These are phyloP conservation scores for Buxus sempervirens DNA, from an alignment of 164 flowering plant genomes.

Conservation along the genomic window DNA sequence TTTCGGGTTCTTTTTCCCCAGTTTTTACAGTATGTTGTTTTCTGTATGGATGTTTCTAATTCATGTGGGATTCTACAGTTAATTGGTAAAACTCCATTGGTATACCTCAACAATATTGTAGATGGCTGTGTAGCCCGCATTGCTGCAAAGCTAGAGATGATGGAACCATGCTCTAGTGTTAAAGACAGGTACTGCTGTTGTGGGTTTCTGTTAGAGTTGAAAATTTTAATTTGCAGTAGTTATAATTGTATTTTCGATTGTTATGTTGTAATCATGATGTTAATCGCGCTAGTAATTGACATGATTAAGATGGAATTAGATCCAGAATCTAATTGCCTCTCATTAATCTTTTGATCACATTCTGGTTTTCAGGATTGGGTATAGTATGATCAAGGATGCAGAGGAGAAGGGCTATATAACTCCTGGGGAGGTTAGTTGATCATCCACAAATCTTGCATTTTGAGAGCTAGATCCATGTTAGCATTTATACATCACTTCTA, in stretches of 20 bases:
- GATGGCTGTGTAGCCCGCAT: conserved; percentile 30
- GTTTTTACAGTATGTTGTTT: neutral
- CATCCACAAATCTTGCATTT: too few relatives aligned
- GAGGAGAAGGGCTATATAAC: conserved; percentile 75
- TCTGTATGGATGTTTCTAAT: neutral
- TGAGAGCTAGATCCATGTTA: neutral
- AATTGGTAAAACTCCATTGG: conserved; percentile 28
- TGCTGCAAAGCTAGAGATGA: conserved; percentile 31
- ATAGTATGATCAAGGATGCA: conserved; percentile 86
- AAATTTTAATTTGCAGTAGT: neutral
- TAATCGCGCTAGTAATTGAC: neutral
- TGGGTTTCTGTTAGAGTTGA: neutral
- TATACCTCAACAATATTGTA: conserved; percentile 25
- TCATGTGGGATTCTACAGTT: conserved; percentile 11
- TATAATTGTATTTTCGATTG: too few relatives aligned
- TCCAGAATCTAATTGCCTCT: neutral
- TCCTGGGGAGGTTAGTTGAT: conserved; percentile 66
- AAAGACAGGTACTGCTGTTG: conserved; percentile 18
- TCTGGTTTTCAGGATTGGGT: conserved; percentile 66
- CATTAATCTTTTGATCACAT: neutral
- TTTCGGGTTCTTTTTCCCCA: neutral
- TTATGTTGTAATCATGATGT: neutral
- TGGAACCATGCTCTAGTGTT: conserved; percentile 32
- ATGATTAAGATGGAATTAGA: neutral
- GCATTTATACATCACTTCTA: neutral